phyloP scores from a whole-genome alignment of 345 rosid species.

The Euphorbia peplus region DNA sequence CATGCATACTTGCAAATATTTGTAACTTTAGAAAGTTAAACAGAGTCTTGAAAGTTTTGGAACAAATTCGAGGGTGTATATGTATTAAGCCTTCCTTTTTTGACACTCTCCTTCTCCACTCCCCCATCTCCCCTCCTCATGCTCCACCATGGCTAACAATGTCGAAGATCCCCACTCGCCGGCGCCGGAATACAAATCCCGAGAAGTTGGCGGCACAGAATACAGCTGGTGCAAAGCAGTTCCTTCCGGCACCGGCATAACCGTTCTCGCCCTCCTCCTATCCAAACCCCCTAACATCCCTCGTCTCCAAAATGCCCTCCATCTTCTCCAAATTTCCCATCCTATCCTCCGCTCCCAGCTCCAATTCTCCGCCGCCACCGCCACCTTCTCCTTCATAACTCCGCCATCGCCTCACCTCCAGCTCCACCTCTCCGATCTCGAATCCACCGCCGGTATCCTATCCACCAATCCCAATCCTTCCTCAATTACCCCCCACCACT shows the following conservation, averaged over 20 bases:
- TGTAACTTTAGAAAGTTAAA: too few relatives aligned
- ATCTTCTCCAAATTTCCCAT: conserved; percentile 52
- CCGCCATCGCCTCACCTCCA: conserved; percentile 38
- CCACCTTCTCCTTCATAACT: conserved; percentile 57
- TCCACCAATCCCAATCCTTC: conserved; percentile 19
- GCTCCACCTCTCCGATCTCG: conserved; percentile 46
- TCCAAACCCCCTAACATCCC: conserved; percentile 39
- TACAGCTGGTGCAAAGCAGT: conserved; percentile 90
- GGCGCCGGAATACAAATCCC: conserved; percentile 27
- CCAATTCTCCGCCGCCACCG: conserved; percentile 43
- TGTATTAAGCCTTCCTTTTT: too few relatives aligned
- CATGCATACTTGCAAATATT: too few relatives aligned
- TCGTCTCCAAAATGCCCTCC: conserved; percentile 48
- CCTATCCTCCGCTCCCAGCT: conserved; percentile 72
- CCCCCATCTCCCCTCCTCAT: background rate
- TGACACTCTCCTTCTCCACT: background rate
- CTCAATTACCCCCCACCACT: conserved; percentile 34
- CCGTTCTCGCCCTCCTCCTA: conserved; percentile 65
- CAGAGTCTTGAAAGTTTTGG: too few relatives aligned
- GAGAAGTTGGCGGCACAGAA: conserved; percentile 70
- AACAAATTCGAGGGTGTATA: too few relatives aligned
- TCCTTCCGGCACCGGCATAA: conserved; percentile 74
- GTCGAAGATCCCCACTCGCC: conserved; percentile 16
- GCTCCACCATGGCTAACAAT: conserved; percentile 10
- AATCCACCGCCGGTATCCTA: conserved; percentile 45